phyloP scores from a whole-genome alignment of 345 rosid genomes.

The Aurinia saxatilis region DNA sequence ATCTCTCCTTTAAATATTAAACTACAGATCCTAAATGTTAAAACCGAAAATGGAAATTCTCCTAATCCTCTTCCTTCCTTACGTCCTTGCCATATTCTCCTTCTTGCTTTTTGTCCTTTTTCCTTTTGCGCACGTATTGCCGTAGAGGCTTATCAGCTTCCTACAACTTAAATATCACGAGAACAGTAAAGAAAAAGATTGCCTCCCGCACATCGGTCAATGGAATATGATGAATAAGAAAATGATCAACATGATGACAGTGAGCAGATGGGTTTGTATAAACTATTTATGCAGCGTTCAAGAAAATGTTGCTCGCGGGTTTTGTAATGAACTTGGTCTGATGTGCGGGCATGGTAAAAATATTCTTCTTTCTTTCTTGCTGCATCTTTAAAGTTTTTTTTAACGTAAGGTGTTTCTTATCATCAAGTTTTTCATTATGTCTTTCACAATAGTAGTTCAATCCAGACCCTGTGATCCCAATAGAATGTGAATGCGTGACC shows the following conservation, averaged over 20 bases:
- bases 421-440: neutral
- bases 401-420: neutral
- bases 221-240: slow-evolving; percentile 99
- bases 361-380: neutral
- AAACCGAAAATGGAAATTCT: too few relatives aligned
- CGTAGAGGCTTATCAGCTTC: too few relatives aligned
- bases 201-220: slow-evolving; percentile 96
- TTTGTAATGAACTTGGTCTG: slow-evolving; percentile 87
- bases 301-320: slow-evolving; percentile 86
- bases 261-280: slow-evolving; percentile 90
- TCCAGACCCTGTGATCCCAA: slow-evolving; percentile 87
- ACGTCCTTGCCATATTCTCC: too few relatives aligned
- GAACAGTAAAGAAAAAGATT: slow-evolving; percentile 94
- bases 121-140: too few relatives aligned
- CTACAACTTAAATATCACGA: slow-evolving; percentile 95
- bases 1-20: too few relatives aligned
- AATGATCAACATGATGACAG: slow-evolving; percentile 98
- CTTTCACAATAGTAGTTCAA: slow-evolving; percentile 61
- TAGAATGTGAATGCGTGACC: slow-evolving; percentile 84
- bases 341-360: slow-evolving; percentile 97
- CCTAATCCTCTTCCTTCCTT: too few relatives aligned
- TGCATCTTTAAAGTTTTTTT: neutral
- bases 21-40: too few relatives aligned
- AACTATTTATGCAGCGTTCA: slow-evolving; percentile 93
- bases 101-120: too few relatives aligned